Base-by-base conservation (phyloP, 2,329 filamentous ascomycete genomes). In the Neobulgaria alba region DNA sequence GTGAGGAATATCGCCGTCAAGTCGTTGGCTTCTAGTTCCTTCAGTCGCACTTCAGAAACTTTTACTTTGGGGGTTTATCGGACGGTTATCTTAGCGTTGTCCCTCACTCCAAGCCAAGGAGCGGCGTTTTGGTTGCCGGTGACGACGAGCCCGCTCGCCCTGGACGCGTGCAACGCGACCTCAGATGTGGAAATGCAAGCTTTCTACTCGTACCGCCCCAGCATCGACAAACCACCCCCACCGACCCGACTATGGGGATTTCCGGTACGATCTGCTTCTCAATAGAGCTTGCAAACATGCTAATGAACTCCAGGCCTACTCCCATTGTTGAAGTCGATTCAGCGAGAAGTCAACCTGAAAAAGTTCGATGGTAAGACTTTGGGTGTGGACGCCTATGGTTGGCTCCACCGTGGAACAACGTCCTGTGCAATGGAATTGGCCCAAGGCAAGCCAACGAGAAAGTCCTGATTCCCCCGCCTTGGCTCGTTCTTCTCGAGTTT, bases 351-450 rank as follows among this genome's bases (percentile, higher is more conserved):
- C 37, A 84, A 86, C 53, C 71, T 98, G 45, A 93, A 88, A 61
- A 88, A 88, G 57, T 95, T 85, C 62, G 68, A 75, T 10, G 92
- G 90, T 38, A 81, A 94, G 64, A 94, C 84, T 1, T 74, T 98
- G 34, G 93, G 85, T n/a, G 81, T 98, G 26, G 92, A 98, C 63
- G 90, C 85, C 42, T 98, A 98, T 71, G 92, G 90, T 61, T 98
- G 93, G 92, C 79, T 98, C 41, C 92, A 98, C 63, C 82, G 92
- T 52, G 93, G 89, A 39, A 88, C 88, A 34, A 81, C 93, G 50
- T 77, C 85, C 36, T 96, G 90, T 67, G 87, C 90, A 48, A 78
- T 92, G 56, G 92, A 96, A 56, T 74, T 98, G 48, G 92, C 88
- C 26, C 75, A 90, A 55, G 87, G 78, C 55, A 92, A 86, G 61